phyloP scores from a whole-genome alignment of 1,284 basidiomycete species.

The Schizophyllum commune region DNA sequence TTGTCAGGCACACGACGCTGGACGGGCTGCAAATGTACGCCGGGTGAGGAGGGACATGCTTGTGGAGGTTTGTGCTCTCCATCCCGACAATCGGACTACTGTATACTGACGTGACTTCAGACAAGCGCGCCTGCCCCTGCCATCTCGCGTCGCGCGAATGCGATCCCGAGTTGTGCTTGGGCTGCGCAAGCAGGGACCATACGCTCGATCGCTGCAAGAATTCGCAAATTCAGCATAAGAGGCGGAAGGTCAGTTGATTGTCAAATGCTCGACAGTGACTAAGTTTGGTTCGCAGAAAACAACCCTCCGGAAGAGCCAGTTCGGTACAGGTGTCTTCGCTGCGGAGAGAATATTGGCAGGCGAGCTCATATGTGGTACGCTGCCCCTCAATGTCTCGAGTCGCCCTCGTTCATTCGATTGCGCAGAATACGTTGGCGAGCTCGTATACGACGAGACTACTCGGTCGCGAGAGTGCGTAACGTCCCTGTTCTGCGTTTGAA shows the following conservation, averaged over 20 bases:
- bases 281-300: constrained; percentile 21
- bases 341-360: constrained; percentile 26
- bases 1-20: constrained; percentile 31
- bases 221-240: neutral
- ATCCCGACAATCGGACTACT: no score
- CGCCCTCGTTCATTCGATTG: neutral
- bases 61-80: neutral
- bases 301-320: constrained; percentile 32
- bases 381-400: neutral
- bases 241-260: neutral
- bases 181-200: constrained; percentile 17
- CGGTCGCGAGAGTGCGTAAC: constrained; percentile 16
- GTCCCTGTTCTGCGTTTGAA: neutral
- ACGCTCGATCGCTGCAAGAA: constrained; percentile 5
- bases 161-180: constrained; percentile 37
- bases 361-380: constrained; percentile 43
- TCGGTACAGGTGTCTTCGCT: constrained; percentile 49
- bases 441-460: constrained; percentile 35
- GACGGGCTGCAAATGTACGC: constrained; percentile 35
- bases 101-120: constrained; percentile 16
- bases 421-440: constrained; percentile 53
- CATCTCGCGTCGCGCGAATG: constrained; percentile 35
- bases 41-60: neutral
- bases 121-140: constrained; percentile 37
- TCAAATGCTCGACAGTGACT: neutral